phyloP scores from a whole-genome alignment of 176 grass and related monocot species.

The Oryza rufipogon region DNA sequence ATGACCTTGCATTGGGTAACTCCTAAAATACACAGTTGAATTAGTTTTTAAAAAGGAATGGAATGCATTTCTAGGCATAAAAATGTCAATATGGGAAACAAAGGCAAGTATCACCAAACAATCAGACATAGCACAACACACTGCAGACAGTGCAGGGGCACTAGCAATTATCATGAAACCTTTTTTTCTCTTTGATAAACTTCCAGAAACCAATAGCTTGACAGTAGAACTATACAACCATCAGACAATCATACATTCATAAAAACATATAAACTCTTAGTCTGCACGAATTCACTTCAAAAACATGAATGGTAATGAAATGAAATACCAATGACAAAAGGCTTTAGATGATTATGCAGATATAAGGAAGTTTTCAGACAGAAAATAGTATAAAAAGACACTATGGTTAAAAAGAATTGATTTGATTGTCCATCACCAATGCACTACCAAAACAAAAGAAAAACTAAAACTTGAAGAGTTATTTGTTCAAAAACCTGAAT shows the following conservation, averaged over 20 bases:
- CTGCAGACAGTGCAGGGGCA: not conserved
- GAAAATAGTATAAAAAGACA: not conserved
- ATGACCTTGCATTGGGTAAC: slow-evolving; percentile 91
- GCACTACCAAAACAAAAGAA: slow-evolving; percentile 19
- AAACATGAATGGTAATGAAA: not conserved
- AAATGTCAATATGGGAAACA: slow-evolving; percentile 9
- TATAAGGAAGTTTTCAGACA: slow-evolving; percentile 16
- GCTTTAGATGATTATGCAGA: slow-evolving; percentile 15
- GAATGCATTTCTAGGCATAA: not conserved
- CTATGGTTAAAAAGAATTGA: slow-evolving; percentile 20
- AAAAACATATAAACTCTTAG: not conserved
- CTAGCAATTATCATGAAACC: slow-evolving; percentile 8
- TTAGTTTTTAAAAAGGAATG: slow-evolving; percentile 34
- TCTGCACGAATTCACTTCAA: slow-evolving; percentile 11
- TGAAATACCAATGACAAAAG: slow-evolving; percentile 33
- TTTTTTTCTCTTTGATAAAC: not conserved
- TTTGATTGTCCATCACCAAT: slow-evolving; percentile 25
- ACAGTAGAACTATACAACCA: not conserved
- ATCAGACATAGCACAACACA: slow-evolving; percentile 23
- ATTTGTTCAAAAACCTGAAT: slow-evolving; percentile 76
- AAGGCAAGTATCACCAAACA: slow-evolving; percentile 23
- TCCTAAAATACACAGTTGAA: slow-evolving; percentile 61
- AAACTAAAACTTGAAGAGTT: slow-evolving; percentile 25
- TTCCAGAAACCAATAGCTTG: slow-evolving; percentile 12
- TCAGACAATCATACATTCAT: slow-evolving; percentile 12